These are phyloP conservation scores for Pseudopyricularia javanii DNA, from an alignment of 2,329 filamentous ascomycete species.

Conservation along the genomic window DNA sequence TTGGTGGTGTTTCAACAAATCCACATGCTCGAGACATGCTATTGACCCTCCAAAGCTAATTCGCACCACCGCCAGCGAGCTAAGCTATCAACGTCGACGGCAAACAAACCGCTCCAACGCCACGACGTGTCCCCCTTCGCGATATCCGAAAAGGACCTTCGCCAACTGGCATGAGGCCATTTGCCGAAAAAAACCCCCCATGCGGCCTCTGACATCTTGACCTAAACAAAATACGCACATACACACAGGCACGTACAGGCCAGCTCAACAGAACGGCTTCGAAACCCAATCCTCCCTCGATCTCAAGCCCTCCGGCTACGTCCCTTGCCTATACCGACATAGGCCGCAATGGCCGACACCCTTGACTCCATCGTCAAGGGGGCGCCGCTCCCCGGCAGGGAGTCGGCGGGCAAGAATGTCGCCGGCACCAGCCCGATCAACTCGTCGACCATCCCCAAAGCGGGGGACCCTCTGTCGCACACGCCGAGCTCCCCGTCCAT, in stretches of 20 bases:
- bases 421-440: conserved; percentile 23
- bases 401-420: conserved; percentile 30
- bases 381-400: conserved; percentile 51
- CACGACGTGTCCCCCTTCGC: background rate
- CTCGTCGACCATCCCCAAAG: conserved; percentile 27
- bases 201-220: no score
- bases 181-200: background rate
- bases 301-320: background rate
- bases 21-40: background rate
- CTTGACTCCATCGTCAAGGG: conserved; percentile 91
- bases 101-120: background rate
- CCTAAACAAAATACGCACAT: background rate
- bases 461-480: conserved; percentile 61
- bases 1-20: background rate
- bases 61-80: background rate
- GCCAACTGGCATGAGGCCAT: background rate
- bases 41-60: no score
- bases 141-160: background rate
- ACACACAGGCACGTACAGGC: background rate
- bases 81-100: background rate
- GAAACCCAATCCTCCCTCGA: background rate
- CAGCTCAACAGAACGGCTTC: background rate
- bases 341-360: conserved; percentile 43
- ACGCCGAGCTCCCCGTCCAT: conserved; percentile 86
- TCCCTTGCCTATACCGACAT: background rate